Percentiles rank a stretch among this genome's conserved stretches.
phyloP scores from a whole-genome alignment of 2,329 filamentous ascomycete species.

The Gremmenia infestans region DNA sequence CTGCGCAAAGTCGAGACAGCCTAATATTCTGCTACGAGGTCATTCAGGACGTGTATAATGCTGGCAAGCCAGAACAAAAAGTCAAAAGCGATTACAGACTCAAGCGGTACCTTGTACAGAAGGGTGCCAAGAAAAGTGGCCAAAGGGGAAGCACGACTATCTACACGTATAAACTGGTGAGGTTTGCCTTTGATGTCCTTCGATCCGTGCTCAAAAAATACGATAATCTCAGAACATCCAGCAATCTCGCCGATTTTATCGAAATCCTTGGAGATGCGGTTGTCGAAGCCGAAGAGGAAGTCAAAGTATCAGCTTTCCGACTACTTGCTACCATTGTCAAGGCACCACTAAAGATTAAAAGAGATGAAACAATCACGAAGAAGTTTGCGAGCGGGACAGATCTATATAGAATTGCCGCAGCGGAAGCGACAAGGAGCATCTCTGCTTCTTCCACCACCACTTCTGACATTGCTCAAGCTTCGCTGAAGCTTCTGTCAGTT shows the following conservation, averaged over 20 bases:
- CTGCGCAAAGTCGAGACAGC: conserved; percentile 72
- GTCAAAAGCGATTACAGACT: conserved; percentile 57
- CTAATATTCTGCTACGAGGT: conserved; percentile 95
- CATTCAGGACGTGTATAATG: conserved; percentile 78
- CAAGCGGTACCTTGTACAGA: conserved; percentile 75
- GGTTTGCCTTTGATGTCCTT: conserved; percentile 83
- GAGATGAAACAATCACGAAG: conserved; percentile 37
- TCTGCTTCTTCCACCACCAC: conserved; percentile 73
- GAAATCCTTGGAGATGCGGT: conserved; percentile 85
- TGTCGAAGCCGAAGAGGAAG: conserved; percentile 80
- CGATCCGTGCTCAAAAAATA: conserved; percentile 83
- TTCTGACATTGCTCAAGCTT: conserved; percentile 79
- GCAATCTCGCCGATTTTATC: conserved; percentile 79
- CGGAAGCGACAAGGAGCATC: conserved; percentile 78
- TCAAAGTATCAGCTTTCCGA: conserved; percentile 82
- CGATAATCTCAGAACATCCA: conserved; percentile 70
- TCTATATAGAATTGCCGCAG: conserved; percentile 71
- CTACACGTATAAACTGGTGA: conserved; percentile 79
- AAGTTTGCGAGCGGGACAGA: conserved; percentile 31
- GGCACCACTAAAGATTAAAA: conserved; percentile 67
- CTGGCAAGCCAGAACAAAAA: conserved; percentile 46
- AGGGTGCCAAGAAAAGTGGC: conserved; percentile 68
- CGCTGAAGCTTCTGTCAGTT: conserved; percentile 80
- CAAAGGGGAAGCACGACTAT: conserved; percentile 69
- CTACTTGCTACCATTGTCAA: conserved; percentile 82